Evolutionary conservation across 371 early-diverging fungal species (phyloP), one percentile per base, ranked within the genome.

Genomic region (Rhizopus stolonifer): DNA sequence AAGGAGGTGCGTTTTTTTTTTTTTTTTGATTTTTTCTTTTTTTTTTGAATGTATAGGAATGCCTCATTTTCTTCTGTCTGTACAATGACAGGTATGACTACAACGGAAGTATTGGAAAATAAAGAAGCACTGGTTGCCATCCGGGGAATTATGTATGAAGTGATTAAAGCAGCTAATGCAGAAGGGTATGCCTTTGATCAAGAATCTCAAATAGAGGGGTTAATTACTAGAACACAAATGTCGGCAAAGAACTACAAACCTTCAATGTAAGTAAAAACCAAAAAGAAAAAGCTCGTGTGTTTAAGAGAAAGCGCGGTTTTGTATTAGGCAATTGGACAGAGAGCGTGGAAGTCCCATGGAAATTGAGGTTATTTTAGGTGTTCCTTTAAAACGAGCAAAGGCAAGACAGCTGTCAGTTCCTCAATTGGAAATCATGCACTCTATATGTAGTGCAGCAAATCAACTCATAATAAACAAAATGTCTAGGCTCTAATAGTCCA

Each of bases 61-160:
- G 89, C 87, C 7, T 61, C 89, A 1, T 90, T 91, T 67, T 89
- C 88, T 39, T 84, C 89, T 0, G 72, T 87, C 1, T 86, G 88
- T 24, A 82, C 90, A 2, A 61, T 87, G 2, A 73, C 87, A 1
- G 85, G 88, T 6, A 77, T 87, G 58, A 80, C 83, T 18, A 86
- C 86, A 9, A 71, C 75, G 11, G 69, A 80, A 33, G 69, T 90
- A 49, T 60, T 90, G 14, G 66, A 44, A 0, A 72, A 84, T 42
- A 61, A 81, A 13, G 64, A 70, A 18, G 77, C 86, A 29, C 57
- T 74, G 44, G 51, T 61, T 9, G 67, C 83, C 43, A 66, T 81
- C 1, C 65, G 59, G 19, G 66, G 56, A 5, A 46, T 84, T 11
- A 92, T 89, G 86, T 22, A 21, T 1, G 93, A 93, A 42, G 72